Evolutionary conservation across 1,139 yeast species (phyloP), one percentile per base, ranked within the genome.

Genomic region (Suhomyces kunorum): DNA sequence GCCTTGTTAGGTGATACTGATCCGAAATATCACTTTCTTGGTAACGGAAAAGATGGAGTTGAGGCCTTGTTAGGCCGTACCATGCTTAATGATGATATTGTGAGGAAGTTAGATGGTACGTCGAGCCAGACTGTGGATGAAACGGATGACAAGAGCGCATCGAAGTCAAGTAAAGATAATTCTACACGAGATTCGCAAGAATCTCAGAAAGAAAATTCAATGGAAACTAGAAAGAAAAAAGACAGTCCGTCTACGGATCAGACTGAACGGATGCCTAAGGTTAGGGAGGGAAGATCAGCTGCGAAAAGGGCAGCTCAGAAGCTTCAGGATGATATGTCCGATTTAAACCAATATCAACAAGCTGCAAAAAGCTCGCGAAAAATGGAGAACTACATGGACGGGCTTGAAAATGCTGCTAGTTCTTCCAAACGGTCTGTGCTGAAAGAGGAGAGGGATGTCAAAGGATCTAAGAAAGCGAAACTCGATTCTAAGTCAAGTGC

Each of bases 281-380:
- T 19, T 27, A 40, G 55, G 24, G 51, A 53, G 3, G 68, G 74
- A 6, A 55, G 77, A 36, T 64, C 80, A 15, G 94, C 94, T 1
- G 81, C 83, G 28, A 73, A 75, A 34, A 77, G 77, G 50, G 94
- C 94, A 0, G 81, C 82, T 0, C 66, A 67, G 42, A 81, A 80
- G 55, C 64, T 86, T n/a, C 90, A 83, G 49, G 74, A 74, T 16
- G 78, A 82, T 51, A 83, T 86, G 76, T 76, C 77, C 38, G 83
- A 83, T 39, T 66, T 85, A 45, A 83, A 81, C 51, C 72, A 68
- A 38, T 85, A 76, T 54, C 81, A 80, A 45, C 71, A 76, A 48
- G 58, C 68, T 48, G 42, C 66, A 5, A 70, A 70, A 49, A 70
- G 75, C 29, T 53, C 63, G 1, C 54, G 66, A 16, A 69, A 68